Percentiles rank a stretch among this genome's conserved stretches.
Evolutionary conservation across 2,329 filamentous ascomycete genomes (phyloP).

Genomic region (Ophiostoma angusticollis): DNA sequence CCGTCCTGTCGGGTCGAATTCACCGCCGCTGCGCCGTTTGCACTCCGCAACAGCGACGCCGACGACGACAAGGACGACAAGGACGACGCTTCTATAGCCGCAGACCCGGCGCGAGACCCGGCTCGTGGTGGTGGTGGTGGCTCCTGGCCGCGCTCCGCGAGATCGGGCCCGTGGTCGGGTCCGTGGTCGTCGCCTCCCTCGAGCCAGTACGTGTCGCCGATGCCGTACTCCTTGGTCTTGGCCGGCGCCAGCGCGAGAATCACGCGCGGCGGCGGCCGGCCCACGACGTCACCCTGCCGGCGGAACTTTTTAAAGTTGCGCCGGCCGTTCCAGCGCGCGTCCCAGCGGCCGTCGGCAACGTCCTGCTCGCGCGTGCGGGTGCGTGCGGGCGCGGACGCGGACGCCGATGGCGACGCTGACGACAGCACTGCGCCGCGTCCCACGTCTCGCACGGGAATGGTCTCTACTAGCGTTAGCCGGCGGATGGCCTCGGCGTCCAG

Average conservation of each 20-base stretch:
- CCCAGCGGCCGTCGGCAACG: slow-evolving; percentile 52
- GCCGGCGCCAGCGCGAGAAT: slow-evolving; percentile 63
- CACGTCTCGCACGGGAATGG: slow-evolving; percentile 58
- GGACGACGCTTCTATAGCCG: too few species aligned
- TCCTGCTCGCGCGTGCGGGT: slow-evolving; percentile 34
- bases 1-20: too few species aligned
- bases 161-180: slow-evolving; percentile 16
- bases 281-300: slow-evolving; percentile 36
- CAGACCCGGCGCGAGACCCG: too few species aligned
- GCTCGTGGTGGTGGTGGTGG: too few species aligned
- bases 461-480: slow-evolving; percentile 62
- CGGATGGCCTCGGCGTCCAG: slow-evolving; percentile 62
- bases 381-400: slow-evolving; percentile 15
- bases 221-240: slow-evolving; percentile 56
- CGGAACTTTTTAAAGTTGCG: slow-evolving; percentile 93
- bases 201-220: slow-evolving; percentile 67
- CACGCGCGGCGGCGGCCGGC: slow-evolving; percentile 32
- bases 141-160: too few species aligned
- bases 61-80: too few species aligned
- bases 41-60: too few species aligned
- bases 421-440: too few species aligned
- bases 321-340: slow-evolving; percentile 81
- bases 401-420: too few species aligned
- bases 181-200: slow-evolving; percentile 31
- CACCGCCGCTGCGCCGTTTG: too few species aligned